Evolutionary conservation across 1,284 basidiomycete species (phyloP).

Genomic region (Lentinula novae-zelandiae): DNA sequence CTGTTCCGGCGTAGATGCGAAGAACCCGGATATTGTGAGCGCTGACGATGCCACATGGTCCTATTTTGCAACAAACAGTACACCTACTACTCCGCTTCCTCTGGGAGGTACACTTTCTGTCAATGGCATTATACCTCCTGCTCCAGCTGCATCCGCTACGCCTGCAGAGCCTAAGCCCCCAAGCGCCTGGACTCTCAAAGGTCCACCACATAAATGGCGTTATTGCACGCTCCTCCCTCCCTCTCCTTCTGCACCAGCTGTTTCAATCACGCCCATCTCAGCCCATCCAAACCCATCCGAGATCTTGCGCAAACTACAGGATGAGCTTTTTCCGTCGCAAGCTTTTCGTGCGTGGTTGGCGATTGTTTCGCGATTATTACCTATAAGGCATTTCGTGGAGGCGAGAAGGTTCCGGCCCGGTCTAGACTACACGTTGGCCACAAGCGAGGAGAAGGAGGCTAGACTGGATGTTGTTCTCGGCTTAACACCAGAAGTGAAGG

Average conservation of each 20-base stretch:
- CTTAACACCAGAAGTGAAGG: conserved; percentile 71
- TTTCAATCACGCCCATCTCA: conserved; percentile 45
- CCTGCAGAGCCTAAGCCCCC: conserved; percentile 24
- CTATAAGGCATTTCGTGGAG: conserved; percentile 70
- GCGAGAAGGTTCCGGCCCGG: conserved; percentile 90
- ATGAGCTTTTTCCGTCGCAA: conserved; percentile 75
- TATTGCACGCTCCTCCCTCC: conserved; percentile 66
- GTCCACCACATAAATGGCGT: conserved; percentile 93
- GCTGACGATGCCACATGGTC: background rate
- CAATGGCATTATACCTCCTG: background rate
- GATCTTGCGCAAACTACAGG: conserved; percentile 64
- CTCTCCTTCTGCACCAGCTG: conserved; percentile 27
- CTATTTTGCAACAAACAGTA: background rate
- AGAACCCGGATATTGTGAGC: conserved; percentile 2
- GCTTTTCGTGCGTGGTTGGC: conserved; percentile 90
- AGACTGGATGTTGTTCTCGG: conserved; percentile 89
- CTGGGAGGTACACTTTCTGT: background rate
- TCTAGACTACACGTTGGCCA: conserved; percentile 93
- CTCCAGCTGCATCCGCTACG: background rate
- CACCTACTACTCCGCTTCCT: background rate
- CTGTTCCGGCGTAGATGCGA: conserved; percentile 17
- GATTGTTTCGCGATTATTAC: conserved; percentile 76
- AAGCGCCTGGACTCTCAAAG: conserved; percentile 73
- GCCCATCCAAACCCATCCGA: conserved; percentile 50
- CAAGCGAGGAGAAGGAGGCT: conserved; percentile 80